phyloP scores from a whole-genome alignment of 345 rosid species.

The Garcia nutans region DNA sequence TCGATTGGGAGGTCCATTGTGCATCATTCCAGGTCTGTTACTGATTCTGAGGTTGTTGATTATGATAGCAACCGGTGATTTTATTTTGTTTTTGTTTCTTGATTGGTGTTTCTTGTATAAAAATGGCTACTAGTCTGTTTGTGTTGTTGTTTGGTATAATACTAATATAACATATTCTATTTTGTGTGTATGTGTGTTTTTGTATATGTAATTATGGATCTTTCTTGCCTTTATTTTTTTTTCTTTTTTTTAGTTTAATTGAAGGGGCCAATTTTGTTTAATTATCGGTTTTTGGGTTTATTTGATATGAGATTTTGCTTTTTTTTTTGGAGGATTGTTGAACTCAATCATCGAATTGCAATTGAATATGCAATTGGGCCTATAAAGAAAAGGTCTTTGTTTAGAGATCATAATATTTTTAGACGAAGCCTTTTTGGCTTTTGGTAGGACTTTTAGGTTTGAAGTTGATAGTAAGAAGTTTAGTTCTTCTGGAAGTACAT shows the following conservation, averaged over 20 bases:
- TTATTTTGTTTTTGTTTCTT: background rate
- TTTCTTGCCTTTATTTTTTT: background rate
- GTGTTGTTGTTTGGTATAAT: background rate
- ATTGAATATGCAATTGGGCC: background rate
- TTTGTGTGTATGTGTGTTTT: background rate
- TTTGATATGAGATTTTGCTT: background rate
- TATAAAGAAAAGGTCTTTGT: background rate
- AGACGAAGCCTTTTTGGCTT: background rate
- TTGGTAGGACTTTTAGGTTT: background rate
- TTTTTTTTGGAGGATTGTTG: background rate
- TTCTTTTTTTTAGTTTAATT: background rate
- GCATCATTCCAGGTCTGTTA: slow-evolving; percentile 33
- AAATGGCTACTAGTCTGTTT: background rate
- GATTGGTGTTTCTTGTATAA: background rate
- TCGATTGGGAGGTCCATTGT: slow-evolving; percentile 36
- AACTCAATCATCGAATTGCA: background rate
- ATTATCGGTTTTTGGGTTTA: background rate
- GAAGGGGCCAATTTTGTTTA: background rate
- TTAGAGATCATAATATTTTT: background rate
- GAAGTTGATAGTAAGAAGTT: background rate
- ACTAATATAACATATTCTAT: background rate
- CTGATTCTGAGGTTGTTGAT: slow-evolving; percentile 36
- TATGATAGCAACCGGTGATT: slow-evolving; percentile 28
- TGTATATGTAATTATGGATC: slow-evolving; percentile 8
- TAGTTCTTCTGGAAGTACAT: background rate